Conservation (phyloP, 2,329 filamentous ascomycete species). For the Talaromyces atroroseus region DNA sequence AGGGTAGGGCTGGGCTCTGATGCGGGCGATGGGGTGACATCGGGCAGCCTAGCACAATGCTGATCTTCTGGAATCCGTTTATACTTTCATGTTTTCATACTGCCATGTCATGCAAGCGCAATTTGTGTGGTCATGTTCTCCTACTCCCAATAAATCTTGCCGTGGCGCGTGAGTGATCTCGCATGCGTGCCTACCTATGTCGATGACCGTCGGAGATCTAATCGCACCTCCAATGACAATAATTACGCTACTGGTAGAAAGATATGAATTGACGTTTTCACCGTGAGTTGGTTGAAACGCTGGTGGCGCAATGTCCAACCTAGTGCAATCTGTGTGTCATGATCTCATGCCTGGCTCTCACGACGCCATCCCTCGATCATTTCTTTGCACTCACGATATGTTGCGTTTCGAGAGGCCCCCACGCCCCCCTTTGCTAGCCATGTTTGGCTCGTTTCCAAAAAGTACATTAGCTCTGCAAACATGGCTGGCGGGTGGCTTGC, state of each 20-base stretch:
- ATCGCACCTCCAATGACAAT: too few species aligned
- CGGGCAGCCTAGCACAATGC: not conserved
- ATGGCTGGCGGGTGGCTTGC: slow-evolving; percentile 11
- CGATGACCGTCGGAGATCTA: not conserved
- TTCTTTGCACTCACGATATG: not conserved
- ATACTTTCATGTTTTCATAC: too few species aligned
- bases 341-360: slow-evolving; percentile 7
- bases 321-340: not conserved
- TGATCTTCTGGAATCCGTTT: slow-evolving; percentile 1
- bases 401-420: not conserved
- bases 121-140: not conserved
- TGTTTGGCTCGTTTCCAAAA: not conserved
- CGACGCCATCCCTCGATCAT: not conserved
- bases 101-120: too few species aligned
- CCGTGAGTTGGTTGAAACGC: slow-evolving; percentile 9
- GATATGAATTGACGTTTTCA: not conserved
- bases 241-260: not conserved
- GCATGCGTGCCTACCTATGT: too few species aligned
- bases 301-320: not conserved
- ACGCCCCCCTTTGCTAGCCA: not conserved
- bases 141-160: not conserved
- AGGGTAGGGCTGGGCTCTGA: slow-evolving; percentile 1
- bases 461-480: not conserved
- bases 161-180: too few species aligned
- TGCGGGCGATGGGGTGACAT: not conserved